Evolutionary conservation across 768 basidiomycete genomes (phyloP).

Genomic region (Fibroporia radiculosa): DNA sequence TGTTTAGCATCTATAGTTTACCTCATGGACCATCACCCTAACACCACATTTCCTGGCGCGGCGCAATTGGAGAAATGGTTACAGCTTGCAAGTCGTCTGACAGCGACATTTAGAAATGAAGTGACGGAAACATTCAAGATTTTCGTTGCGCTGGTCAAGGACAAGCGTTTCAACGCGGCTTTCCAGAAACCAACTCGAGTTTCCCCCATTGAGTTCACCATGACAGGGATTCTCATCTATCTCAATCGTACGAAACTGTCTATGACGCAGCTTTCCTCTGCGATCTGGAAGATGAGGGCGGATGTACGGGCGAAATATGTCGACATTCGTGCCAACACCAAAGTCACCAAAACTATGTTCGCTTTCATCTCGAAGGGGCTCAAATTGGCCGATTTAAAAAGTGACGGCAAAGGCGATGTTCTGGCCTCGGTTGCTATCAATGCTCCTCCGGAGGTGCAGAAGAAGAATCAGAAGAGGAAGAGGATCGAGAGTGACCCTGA

Average conservation of each 20-base stretch:
- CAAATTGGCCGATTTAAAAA: not conserved
- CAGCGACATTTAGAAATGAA: conserved; percentile 20
- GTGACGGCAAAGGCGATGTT: conserved; percentile 9
- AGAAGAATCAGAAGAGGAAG: conserved; percentile 2
- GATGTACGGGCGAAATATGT: conserved; percentile 45
- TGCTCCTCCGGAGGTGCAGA: not conserved
- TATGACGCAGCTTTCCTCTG: conserved; percentile 32
- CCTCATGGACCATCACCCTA: conserved; percentile 19
- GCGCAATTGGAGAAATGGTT: conserved; percentile 23
- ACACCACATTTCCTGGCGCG: conserved; percentile 11
- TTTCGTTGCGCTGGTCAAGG: conserved; percentile 37
- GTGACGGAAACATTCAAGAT: conserved; percentile 40
- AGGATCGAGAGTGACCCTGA: not conserved
- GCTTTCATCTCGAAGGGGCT: conserved; percentile 33
- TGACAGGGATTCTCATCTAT: conserved; percentile 48
- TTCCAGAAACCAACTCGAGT: conserved; percentile 35
- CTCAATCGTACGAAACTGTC: conserved; percentile 32
- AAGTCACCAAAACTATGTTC: conserved; percentile 51
- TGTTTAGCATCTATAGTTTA: conserved; percentile 25
- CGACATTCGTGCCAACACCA: conserved; percentile 57
- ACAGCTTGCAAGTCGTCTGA: conserved; percentile 17
- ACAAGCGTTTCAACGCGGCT: conserved; percentile 25
- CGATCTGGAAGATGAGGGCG: conserved; percentile 45
- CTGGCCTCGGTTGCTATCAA: conserved; percentile 6
- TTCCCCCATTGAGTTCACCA: conserved; percentile 62